Conservation (phyloP, 441 rosid genomes). For the Aquilaria agallochum region DNA sequence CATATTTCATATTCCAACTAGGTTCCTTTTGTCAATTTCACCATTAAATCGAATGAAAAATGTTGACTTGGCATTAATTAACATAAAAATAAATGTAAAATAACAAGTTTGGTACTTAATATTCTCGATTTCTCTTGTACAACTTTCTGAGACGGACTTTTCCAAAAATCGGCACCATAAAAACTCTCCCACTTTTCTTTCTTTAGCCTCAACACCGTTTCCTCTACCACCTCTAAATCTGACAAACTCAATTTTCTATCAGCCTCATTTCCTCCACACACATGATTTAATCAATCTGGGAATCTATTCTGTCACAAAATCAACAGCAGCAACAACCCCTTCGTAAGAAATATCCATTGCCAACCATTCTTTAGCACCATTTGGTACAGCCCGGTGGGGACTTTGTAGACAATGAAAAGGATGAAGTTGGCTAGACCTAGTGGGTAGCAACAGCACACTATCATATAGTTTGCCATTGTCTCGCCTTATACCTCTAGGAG, state of each 20-base stretch:
- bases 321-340: conserved; percentile 28
- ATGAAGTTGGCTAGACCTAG: conserved; percentile 33
- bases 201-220: conserved; percentile 48
- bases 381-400: conserved; percentile 39
- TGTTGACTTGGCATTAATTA: too few relatives aligned
- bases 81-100: too few relatives aligned
- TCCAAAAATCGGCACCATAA: conserved; percentile 58
- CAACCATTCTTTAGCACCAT: conserved; percentile 27
- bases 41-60: too few relatives aligned
- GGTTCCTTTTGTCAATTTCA: too few relatives aligned
- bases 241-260: conserved; percentile 5
- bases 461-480: conserved; percentile 47
- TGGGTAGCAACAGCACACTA: conserved; percentile 51
- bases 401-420: conserved; percentile 22
- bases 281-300: conserved; percentile 23
- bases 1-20: too few relatives aligned
- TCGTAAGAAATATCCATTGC: conserved; percentile 26
- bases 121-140: too few relatives aligned
- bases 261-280: conserved; percentile 10
- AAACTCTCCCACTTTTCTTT: conserved; percentile 70
- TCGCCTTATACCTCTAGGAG: conserved; percentile 36
- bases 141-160: conserved; percentile 62
- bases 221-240: conserved; percentile 30
- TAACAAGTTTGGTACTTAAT: too few relatives aligned
- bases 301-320: conserved; percentile 25